These are phyloP conservation scores for Tricholoma sp. DNA, from an alignment of 768 basidiomycete genomes.

Conservation along the genomic window DNA sequence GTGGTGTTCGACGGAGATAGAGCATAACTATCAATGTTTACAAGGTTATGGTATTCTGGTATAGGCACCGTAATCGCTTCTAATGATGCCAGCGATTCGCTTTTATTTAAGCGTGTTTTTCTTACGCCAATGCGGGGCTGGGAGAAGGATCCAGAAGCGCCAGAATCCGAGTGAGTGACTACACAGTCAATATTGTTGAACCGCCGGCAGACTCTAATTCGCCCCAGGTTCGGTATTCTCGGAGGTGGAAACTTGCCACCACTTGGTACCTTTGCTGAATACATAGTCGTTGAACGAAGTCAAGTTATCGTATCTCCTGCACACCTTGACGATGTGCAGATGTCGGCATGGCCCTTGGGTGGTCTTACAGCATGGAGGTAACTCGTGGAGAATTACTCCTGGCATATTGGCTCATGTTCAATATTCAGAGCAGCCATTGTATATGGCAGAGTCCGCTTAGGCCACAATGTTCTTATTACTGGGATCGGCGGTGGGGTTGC, in stretches of 20 bases:
- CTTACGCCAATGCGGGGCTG: conserved; percentile 77
- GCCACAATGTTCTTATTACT: conserved; percentile 74
- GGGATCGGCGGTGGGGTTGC: conserved; percentile 87
- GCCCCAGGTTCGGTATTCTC: conserved; percentile 54
- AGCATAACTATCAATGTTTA: background rate
- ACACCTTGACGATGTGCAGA: conserved; percentile 63
- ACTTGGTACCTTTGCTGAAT: conserved; percentile 73
- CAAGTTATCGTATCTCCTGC: conserved; percentile 61
- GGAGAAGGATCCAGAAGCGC: conserved; percentile 57
- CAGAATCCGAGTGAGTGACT: conserved; percentile 54
- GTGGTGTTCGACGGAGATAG: conserved; percentile 7
- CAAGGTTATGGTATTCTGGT: background rate
- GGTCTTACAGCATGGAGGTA: conserved; percentile 86
- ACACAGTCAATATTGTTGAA: background rate
- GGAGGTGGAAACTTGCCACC: conserved; percentile 52
- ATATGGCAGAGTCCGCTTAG: conserved; percentile 56
- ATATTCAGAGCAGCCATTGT: conserved; percentile 54
- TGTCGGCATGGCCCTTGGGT: conserved; percentile 73
- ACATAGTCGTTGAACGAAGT: conserved; percentile 66
- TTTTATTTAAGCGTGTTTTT: conserved; percentile 65
- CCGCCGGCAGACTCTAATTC: background rate
- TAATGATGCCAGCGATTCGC: conserved; percentile 43
- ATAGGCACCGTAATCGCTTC: conserved; percentile 63
- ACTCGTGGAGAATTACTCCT: conserved; percentile 8
- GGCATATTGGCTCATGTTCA: background rate